Percentiles rank a stretch among this genome's conserved stretches.
Evolutionary conservation across 192 early-diverging fungal genomes (phyloP).

Genomic region (Mortierella alpina): DNA sequence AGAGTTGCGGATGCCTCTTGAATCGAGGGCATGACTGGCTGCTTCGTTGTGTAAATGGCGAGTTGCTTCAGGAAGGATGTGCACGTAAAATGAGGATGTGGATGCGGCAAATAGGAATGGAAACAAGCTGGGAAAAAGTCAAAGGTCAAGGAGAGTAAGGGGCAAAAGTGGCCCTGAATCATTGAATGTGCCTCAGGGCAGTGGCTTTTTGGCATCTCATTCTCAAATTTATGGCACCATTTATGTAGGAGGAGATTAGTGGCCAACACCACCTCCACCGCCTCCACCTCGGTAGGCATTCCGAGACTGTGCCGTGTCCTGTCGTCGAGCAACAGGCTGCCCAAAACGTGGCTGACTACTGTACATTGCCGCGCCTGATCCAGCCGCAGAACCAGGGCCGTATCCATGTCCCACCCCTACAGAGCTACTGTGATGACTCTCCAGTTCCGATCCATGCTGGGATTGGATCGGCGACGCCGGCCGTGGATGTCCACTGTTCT

Average conservation of each 20-base stretch:
- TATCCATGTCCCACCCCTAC: not conserved
- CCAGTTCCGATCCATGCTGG: slow-evolving; percentile 37
- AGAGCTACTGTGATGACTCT: slow-evolving; percentile 18
- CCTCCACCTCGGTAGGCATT: slow-evolving; percentile 4
- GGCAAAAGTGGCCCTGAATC: not conserved
- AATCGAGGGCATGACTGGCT: not conserved
- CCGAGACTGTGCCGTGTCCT: too few relatives aligned
- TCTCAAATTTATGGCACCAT: not conserved
- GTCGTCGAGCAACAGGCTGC: not conserved
- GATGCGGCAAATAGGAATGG: not conserved
- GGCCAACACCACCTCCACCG: not conserved
- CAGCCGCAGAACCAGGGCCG: not conserved
- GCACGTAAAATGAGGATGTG: not conserved
- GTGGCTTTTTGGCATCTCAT: not conserved
- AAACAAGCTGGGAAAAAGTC: too few relatives aligned
- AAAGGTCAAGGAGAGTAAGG: too few relatives aligned
- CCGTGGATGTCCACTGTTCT: slow-evolving; percentile 15
- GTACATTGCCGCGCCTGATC: not conserved
- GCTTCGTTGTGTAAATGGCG: too few relatives aligned
- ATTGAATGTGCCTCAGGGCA: not conserved
- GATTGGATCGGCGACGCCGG: slow-evolving; percentile 32
- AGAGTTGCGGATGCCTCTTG: not conserved
- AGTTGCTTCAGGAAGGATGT: not conserved
- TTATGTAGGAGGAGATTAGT: not conserved
- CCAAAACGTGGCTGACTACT: not conserved